Evolutionary conservation across 805 yeast species (phyloP).

Genomic region (Candida oleophila): DNA sequence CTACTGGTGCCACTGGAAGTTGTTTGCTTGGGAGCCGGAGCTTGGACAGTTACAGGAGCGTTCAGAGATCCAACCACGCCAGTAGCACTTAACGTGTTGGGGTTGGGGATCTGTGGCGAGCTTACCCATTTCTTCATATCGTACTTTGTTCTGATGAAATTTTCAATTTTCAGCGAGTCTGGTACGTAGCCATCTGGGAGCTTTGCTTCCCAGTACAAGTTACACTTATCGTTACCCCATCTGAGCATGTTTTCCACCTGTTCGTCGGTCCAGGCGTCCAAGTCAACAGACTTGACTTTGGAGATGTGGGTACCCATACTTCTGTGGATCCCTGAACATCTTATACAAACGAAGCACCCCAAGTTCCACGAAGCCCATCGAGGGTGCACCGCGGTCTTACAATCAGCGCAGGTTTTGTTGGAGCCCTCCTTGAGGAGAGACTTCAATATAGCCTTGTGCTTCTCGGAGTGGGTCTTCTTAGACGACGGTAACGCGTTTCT

Average conservation of each 20-base stretch:
- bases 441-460: conserved; percentile 69
- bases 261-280: conserved; percentile 96
- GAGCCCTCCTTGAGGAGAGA: conserved; percentile 73
- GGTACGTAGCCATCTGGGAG: conserved; percentile 73
- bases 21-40: conserved; percentile 4
- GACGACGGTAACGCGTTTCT: conserved; percentile 38
- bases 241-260: conserved; percentile 77
- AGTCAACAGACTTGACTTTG: conserved; percentile 87
- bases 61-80: background rate
- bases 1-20: background rate
- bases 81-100: conserved; percentile 34
- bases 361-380: conserved; percentile 98
- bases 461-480: conserved; percentile 46
- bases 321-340: conserved; percentile 95
- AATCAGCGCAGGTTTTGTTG: conserved; percentile 85
- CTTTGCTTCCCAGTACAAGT: conserved; percentile 79
- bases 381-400: conserved; percentile 86
- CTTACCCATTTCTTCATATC: conserved; percentile 85
- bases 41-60: conserved; percentile 5
- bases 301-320: conserved; percentile 95
- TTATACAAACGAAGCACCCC: conserved; percentile 89
- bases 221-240: conserved; percentile 86
- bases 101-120: conserved; percentile 58
- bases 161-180: conserved; percentile 80
- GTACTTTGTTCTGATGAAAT: conserved; percentile 89